Evolutionary conservation across 352 stramenopile species (phyloP), one percentile per base, ranked within the genome.

Genomic region (Phytopythium boreale): DNA sequence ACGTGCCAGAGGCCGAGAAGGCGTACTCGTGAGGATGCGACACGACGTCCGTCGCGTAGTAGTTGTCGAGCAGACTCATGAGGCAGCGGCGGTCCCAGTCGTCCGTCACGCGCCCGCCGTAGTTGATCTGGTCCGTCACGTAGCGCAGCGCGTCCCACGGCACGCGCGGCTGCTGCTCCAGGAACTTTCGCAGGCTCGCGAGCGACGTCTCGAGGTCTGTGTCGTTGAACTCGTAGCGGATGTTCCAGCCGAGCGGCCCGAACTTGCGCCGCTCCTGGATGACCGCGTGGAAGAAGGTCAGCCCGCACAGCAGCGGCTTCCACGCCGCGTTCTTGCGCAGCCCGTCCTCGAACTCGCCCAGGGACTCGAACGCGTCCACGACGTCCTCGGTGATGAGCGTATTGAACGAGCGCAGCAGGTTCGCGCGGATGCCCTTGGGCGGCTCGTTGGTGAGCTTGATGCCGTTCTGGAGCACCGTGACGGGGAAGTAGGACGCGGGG

Each of bases 161-260:
- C 14, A 98, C 80, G 17, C 77, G 70, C 7, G 85, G 80, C 75
- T 98, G 90, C 64, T 98, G 89, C 51, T 95, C 79, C 8, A 98
- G 65, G 64, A 98, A 98, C 41, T 96, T 93, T 10, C 77, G 84
- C 14, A 98, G 64, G 64, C 92, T 94, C 20, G 82, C 87, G 12
- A 98, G 80, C 17, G 87, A 97, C 27, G 94, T 98, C 77, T 98
- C 92, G 8, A 98, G 74, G 71, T 98, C 95, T 10, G 89, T 96
- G 63, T 98, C 95, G 68, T 98, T 97, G 72, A 98, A 98, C 57
- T 97, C 95, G 67, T 98, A 98, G 58, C 85, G 85, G 71, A 98
- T 98, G 66, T 98, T 98, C 95, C 95, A 98, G 11, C 95, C 95
- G 2, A 98, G 74, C 19, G 95, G 78, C 0, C 94, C 95, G 61